These are phyloP conservation scores for Phytophthora litchii DNA, from an alignment of 352 stramenopile genomes.

Conservation along the genomic window DNA sequence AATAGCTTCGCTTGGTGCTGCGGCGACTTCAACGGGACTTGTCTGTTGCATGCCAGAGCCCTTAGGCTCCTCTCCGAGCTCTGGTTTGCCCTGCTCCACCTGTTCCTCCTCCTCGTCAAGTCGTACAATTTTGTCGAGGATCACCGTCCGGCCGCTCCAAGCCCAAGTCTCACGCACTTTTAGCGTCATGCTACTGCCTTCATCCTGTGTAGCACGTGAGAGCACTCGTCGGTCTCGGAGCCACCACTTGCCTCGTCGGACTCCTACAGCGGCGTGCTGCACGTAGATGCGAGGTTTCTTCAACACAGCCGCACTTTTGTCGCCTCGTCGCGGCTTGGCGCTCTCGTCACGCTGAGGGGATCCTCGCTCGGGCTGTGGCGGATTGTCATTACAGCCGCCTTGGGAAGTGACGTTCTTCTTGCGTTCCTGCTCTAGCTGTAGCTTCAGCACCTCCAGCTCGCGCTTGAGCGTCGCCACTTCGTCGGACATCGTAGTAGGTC, in stretches of 20 bases:
- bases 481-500: conserved; percentile 27
- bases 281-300: conserved; percentile 23
- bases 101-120: conserved; percentile 19
- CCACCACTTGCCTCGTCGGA: conserved; percentile 70
- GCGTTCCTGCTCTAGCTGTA: conserved; percentile 55
- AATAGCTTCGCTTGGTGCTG: neutral
- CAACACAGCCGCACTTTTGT: conserved; percentile 5
- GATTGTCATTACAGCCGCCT: neutral
- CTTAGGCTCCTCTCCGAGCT: neutral
- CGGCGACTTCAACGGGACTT: neutral
- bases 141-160: conserved; percentile 63
- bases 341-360: conserved; percentile 7
- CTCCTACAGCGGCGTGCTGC: conserved; percentile 50
- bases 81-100: conserved; percentile 1
- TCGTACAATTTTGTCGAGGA: conserved; percentile 74
- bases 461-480: conserved; percentile 57
- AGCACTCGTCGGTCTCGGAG: conserved; percentile 65
- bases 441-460: conserved; percentile 60
- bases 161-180: conserved; percentile 72
- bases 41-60: neutral
- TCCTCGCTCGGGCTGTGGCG: conserved; percentile 8
- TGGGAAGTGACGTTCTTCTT: conserved; percentile 29
- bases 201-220: conserved; percentile 39
- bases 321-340: conserved; percentile 4
- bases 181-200: conserved; percentile 37